These are phyloP conservation scores for Eucalyptus tenuipes DNA, from an alignment of 345 rosid genomes.

Conservation along the genomic window DNA sequence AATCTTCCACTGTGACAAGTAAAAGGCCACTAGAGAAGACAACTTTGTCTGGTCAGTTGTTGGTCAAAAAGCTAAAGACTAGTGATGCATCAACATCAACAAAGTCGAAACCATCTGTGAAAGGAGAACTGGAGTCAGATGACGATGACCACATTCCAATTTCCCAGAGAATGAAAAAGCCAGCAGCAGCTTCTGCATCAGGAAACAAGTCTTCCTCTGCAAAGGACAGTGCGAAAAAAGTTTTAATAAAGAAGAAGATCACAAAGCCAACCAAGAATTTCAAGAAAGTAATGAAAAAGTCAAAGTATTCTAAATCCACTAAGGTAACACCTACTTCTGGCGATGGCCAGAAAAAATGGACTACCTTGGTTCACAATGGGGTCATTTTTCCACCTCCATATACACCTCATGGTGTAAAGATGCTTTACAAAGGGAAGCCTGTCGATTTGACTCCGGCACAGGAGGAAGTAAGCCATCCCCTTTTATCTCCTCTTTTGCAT, in stretches of 20 bases:
- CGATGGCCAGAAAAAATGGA: slow-evolving; percentile 99
- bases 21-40: slow-evolving; percentile 76
- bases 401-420: slow-evolving; percentile 81
- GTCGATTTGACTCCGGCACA: slow-evolving; percentile 72
- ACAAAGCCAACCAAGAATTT: slow-evolving; percentile 35
- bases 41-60: slow-evolving; percentile 25
- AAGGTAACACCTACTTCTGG: slow-evolving; percentile 62
- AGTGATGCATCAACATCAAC: slow-evolving; percentile 23
- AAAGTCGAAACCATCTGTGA: slow-evolving; percentile 40
- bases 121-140: slow-evolving; percentile 29
- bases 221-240: slow-evolving; percentile 40
- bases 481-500: neutral
- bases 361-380: slow-evolving; percentile 87
- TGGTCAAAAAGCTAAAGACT: slow-evolving; percentile 56
- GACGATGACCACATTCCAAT: slow-evolving; percentile 76
- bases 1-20: slow-evolving; percentile 13
- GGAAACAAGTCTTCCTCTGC: slow-evolving; percentile 30
- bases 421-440: slow-evolving; percentile 67
- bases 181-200: slow-evolving; percentile 17
- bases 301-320: slow-evolving; percentile 56
- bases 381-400: slow-evolving; percentile 93
- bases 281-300: slow-evolving; percentile 41
- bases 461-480: slow-evolving; percentile 57
- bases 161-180: slow-evolving; percentile 59
- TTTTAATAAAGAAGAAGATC: slow-evolving; percentile 15